phyloP scores from a whole-genome alignment of 345 rosid species.

The Erysimum cheiranthoides region DNA sequence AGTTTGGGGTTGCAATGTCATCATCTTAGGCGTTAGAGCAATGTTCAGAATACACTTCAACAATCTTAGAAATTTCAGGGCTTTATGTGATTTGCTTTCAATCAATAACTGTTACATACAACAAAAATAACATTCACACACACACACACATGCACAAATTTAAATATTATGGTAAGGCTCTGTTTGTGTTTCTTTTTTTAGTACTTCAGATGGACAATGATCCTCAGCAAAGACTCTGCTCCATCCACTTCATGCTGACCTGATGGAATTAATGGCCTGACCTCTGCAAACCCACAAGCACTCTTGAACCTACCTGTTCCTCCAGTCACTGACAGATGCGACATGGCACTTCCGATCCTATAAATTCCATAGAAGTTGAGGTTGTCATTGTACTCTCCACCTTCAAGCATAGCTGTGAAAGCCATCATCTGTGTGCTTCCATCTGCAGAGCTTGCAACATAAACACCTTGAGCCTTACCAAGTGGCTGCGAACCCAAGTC shows the following conservation, averaged over 20 bases:
- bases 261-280: conserved; percentile 73
- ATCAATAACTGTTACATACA: conserved; percentile 31
- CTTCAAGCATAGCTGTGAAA: conserved; percentile 91
- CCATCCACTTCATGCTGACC: conserved; percentile 77
- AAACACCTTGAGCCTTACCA: conserved; percentile 93
- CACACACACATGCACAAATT: conserved; percentile 35
- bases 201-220: conserved; percentile 63
- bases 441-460: conserved; percentile 83
- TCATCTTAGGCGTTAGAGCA: neutral
- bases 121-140: conserved; percentile 38
- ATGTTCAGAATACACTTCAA: neutral
- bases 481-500: conserved; percentile 76
- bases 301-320: conserved; percentile 87
- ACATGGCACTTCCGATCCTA: conserved; percentile 71
- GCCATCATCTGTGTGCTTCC: conserved; percentile 96
- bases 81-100: conserved; percentile 20
- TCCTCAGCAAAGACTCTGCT: conserved; percentile 75
- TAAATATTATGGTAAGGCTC: neutral
- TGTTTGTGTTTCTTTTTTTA: conserved; percentile 17
- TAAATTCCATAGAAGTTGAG: conserved; percentile 88
- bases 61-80: neutral
- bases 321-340: conserved; percentile 82
- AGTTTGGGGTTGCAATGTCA: neutral
- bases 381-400: conserved; percentile 87
- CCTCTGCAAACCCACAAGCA: conserved; percentile 71